phyloP scores from a whole-genome alignment of 163 green algal genomes.

The Volvox carteri region DNA sequence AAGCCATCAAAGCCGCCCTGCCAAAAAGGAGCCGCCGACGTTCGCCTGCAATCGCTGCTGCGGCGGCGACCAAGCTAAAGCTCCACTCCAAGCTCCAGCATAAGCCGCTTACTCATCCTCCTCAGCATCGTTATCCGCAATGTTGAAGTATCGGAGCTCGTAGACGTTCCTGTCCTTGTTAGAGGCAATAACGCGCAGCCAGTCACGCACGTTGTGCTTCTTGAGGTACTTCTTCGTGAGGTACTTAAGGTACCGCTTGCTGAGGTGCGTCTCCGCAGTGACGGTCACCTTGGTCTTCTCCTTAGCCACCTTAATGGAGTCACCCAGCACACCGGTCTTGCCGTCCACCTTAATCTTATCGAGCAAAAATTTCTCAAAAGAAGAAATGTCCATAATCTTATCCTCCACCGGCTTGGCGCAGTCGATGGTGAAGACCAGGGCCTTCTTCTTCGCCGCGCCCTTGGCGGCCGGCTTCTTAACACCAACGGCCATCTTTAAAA shows the following conservation, averaged over 20 bases:
- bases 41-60: neutral
- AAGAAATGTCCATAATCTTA: constrained; percentile 97
- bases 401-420: constrained; percentile 95
- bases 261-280: constrained; percentile 88
- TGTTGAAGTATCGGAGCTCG: constrained; percentile 99
- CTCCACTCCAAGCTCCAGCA: constrained; percentile 22
- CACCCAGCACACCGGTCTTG: constrained; percentile 94
- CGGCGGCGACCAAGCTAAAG: constrained; percentile 20
- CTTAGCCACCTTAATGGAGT: constrained; percentile 90
- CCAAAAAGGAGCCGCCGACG: constrained; percentile 2
- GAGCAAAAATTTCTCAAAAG: constrained; percentile 97
- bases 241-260: constrained; percentile 99
- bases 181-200: constrained; percentile 98
- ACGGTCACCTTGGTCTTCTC: constrained; percentile 96
- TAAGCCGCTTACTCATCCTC: constrained; percentile 87
- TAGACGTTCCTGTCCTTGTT: constrained; percentile 98
- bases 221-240: constrained; percentile 96
- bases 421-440: constrained; percentile 90
- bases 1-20: neutral
- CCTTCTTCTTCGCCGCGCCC: constrained; percentile 85
- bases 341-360: constrained; percentile 98
- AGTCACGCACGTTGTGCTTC: constrained; percentile 99
- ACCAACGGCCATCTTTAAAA: constrained; percentile 50
- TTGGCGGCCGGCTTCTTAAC: constrained; percentile 59
- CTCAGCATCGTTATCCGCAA: constrained; percentile 95